Percentiles rank a stretch among this genome's conserved stretches.
These are phyloP conservation scores for Pythium vanterpoolii DNA, from an alignment of 352 stramenopile genomes.

Conservation along the genomic window DNA sequence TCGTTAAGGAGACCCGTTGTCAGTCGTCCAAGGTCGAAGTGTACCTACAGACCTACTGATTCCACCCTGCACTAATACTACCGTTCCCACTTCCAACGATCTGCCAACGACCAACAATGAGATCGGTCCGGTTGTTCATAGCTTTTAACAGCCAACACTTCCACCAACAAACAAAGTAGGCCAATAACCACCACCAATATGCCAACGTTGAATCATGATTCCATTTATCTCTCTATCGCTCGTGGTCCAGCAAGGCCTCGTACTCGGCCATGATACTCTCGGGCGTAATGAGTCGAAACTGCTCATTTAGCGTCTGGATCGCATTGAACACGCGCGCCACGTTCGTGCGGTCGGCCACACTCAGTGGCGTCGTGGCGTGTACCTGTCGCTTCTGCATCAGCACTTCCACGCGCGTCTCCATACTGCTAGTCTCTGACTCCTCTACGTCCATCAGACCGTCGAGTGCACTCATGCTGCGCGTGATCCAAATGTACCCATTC, in stretches of 20 bases:
- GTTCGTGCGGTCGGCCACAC: constrained; percentile 70
- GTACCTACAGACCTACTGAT: too few relatives aligned
- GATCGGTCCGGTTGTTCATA: too few relatives aligned
- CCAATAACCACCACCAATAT: constrained; percentile 13
- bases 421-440: constrained; percentile 40
- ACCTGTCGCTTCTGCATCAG: constrained; percentile 88
- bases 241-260: constrained; percentile 39
- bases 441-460: constrained; percentile 32
- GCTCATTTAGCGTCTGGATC: constrained; percentile 83
- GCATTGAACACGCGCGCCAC: constrained; percentile 89
- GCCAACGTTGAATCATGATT: background rate
- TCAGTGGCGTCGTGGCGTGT: constrained; percentile 79
- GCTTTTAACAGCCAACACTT: too few relatives aligned
- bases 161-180: too few relatives aligned
- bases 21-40: too few relatives aligned
- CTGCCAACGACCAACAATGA: background rate
- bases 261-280: constrained; percentile 90
- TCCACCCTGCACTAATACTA: too few relatives aligned
- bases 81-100: background rate
- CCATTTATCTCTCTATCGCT: constrained; percentile 17
- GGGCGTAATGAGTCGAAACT: constrained; percentile 90
- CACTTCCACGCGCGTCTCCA: constrained; percentile 87
- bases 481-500: constrained; percentile 96
- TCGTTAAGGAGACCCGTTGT: too few relatives aligned
- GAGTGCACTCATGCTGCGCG: constrained; percentile 71